Percentiles rank a stretch among this genome's conserved stretches.
phyloP scores from a whole-genome alignment of 2,329 filamentous ascomycete species.

The Tolypocladium capitatum region DNA sequence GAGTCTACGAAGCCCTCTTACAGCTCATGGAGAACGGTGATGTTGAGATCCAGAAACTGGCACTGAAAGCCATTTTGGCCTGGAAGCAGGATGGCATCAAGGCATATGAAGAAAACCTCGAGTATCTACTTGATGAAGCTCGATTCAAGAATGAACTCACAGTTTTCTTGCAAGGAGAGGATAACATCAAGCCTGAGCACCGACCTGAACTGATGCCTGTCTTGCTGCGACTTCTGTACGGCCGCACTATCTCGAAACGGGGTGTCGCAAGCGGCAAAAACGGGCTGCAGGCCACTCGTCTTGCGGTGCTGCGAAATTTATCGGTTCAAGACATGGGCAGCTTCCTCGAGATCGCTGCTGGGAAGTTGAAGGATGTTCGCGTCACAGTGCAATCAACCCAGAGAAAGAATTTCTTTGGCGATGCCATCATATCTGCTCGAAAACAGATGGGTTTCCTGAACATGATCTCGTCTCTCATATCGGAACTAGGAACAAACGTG shows the following conservation, averaged over 20 bases:
- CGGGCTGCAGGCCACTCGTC: conserved; percentile 66
- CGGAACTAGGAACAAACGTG: conserved; percentile 66
- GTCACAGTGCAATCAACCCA: conserved; percentile 38
- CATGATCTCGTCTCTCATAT: conserved; percentile 78
- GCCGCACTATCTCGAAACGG: conserved; percentile 72
- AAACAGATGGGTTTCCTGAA: conserved; percentile 87
- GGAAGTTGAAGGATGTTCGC: conserved; percentile 48
- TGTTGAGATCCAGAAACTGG: conserved; percentile 71
- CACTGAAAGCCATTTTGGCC: conserved; percentile 70
- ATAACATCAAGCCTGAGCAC: conserved; percentile 61
- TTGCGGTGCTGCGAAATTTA: conserved; percentile 70
- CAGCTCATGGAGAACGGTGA: conserved; percentile 77
- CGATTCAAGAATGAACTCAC: conserved; percentile 91
- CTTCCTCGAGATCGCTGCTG: conserved; percentile 74
- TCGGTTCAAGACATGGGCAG: conserved; percentile 59
- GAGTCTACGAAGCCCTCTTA: conserved; percentile 65
- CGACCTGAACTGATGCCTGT: conserved; percentile 67
- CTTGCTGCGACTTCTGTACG: conserved; percentile 76
- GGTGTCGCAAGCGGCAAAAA: conserved; percentile 64
- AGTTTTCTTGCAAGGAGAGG: conserved; percentile 67
- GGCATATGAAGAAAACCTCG: conserved; percentile 72
- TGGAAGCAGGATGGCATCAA: conserved; percentile 74
- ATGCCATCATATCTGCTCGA: conserved; percentile 50
- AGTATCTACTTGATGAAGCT: conserved; percentile 79
- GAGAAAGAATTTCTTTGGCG: conserved; percentile 38